Conservation (phyloP, 179 eudicot species). For the Camellia oleifera region DNA sequence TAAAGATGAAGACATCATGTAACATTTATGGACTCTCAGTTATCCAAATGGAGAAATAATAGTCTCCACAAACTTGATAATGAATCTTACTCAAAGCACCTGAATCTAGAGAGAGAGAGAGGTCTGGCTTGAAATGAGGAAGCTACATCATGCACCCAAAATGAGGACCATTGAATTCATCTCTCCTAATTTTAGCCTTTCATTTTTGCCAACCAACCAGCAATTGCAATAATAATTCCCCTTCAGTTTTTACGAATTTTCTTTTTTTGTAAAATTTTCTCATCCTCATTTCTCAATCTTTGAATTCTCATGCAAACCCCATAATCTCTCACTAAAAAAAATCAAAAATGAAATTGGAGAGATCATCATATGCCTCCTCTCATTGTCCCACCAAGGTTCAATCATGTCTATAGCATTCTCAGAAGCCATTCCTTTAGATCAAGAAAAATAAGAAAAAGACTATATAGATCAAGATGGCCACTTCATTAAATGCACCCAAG, state of each 20-base stretch:
- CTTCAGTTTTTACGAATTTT: background rate
- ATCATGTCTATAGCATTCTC: background rate
- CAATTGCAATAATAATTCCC: background rate
- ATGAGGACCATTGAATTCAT: slow-evolving; percentile 13
- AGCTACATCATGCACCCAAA: background rate
- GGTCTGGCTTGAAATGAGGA: slow-evolving; percentile 15
- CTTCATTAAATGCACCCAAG: slow-evolving; percentile 18
- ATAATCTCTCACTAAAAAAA: background rate
- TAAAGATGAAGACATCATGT: no score
- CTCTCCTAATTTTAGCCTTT: slow-evolving; percentile 14
- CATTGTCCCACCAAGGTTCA: background rate
- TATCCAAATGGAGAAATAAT: no score
- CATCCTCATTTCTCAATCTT: background rate
- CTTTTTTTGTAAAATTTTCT: background rate
- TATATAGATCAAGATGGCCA: slow-evolving; percentile 17
- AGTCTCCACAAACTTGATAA: no score
- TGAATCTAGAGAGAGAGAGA: slow-evolving; percentile 10
- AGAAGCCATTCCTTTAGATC: background rate
- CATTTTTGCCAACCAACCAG: slow-evolving; percentile 14
- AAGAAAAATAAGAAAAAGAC: background rate
- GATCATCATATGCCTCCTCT: background rate
- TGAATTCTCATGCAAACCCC: background rate
- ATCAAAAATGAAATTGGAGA: background rate
- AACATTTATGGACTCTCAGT: no score
- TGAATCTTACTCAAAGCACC: no score